These are phyloP conservation scores for Chaetomidium leptoderma DNA, from an alignment of 495 filamentous ascomycete genomes.

Conservation along the genomic window DNA sequence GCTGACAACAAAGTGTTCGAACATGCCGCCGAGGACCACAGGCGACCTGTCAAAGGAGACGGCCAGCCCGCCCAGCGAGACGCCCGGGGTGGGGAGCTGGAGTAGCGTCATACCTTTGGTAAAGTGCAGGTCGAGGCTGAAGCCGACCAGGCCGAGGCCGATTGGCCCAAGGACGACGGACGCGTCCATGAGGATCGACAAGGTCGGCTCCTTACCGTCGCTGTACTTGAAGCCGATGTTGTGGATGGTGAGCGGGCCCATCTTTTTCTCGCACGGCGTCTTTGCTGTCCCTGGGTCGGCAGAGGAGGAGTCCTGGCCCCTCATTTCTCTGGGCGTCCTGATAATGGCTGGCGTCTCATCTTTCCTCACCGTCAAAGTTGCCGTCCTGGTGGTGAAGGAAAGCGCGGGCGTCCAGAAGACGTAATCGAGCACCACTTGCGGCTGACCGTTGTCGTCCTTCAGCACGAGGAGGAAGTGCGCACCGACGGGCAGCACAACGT, in stretches of 20 bases:
- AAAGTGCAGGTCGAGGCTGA: constrained; percentile 21
- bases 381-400: too few species aligned
- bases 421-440: too few species aligned
- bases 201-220: constrained; percentile 2
- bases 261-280: constrained; percentile 28
- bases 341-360: too few species aligned
- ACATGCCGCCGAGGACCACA: constrained; percentile 37
- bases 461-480: too few species aligned
- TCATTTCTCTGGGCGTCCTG: background rate
- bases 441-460: too few species aligned
- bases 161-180: constrained; percentile 41
- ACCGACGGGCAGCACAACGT: too few species aligned
- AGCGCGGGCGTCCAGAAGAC: too few species aligned
- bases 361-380: too few species aligned
- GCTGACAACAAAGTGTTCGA: too few species aligned
- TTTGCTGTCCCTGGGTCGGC: too few species aligned
- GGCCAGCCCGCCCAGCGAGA: constrained; percentile 35
- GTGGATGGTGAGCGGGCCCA: constrained; percentile 31
- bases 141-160: constrained; percentile 36
- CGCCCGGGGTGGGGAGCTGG: background rate
- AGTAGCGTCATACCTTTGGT: too few species aligned
- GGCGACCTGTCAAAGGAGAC: constrained; percentile 38
- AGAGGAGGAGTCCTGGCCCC: background rate
- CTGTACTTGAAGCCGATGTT: constrained; percentile 38
- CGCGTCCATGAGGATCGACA: constrained; percentile 37